phyloP scores from a whole-genome alignment of 345 rosid genomes.

The Nephelium lappaceum region DNA sequence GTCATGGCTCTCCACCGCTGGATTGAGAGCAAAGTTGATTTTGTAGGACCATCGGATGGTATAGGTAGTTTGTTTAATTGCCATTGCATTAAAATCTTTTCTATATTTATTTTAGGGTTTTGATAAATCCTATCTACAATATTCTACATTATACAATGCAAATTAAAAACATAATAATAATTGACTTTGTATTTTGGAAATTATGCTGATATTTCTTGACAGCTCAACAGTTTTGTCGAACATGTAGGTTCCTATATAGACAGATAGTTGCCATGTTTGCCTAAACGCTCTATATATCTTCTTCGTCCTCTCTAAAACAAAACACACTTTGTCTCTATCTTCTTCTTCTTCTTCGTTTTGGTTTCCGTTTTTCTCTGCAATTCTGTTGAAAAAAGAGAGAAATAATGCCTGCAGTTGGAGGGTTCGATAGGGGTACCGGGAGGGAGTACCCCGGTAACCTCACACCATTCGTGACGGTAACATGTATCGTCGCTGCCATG shows the following conservation, averaged over 20 bases:
- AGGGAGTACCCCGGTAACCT: conserved; percentile 85
- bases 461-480: conserved; percentile 67
- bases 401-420: conserved; percentile 58
- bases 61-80: background rate
- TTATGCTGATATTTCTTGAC: conserved; percentile 24
- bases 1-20: background rate
- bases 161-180: no score
- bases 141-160: background rate
- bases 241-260: conserved; percentile 27
- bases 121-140: background rate
- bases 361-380: background rate
- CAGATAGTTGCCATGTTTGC: conserved; percentile 12
- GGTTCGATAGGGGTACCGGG: conserved; percentile 51
- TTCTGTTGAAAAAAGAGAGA: conserved; percentile 8
- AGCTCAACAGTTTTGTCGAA: conserved; percentile 31
- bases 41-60: conserved; percentile 23
- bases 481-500: conserved; percentile 97
- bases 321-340: background rate
- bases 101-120: no score
- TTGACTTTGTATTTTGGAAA: background rate
- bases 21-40: background rate
- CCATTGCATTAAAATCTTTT: background rate
- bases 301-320: background rate
- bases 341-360: background rate
- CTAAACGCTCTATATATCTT: conserved; percentile 18